Evolutionary conservation across 139 green algal species (phyloP).

Genomic region (Microglena sp.): DNA sequence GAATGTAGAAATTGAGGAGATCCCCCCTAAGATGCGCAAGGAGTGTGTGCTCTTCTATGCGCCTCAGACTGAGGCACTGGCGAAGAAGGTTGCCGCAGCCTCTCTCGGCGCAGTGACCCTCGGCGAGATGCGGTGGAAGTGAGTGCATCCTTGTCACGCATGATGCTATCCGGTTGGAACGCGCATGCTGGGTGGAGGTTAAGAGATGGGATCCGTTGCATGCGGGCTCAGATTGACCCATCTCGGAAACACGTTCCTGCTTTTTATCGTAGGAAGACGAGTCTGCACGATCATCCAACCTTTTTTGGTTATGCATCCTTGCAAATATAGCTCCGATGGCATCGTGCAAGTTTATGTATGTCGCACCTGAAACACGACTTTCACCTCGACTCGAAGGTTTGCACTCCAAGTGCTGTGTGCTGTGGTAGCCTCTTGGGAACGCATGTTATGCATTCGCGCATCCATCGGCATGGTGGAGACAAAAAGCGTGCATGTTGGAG

Average conservation of each 20-base stretch:
- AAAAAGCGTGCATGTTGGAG: too few relatives aligned
- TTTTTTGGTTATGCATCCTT: not conserved
- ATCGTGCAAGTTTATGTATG: too few relatives aligned
- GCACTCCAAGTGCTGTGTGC: too few relatives aligned
- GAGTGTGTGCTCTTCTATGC: constrained; percentile 89
- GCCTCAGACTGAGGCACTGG: constrained; percentile 67
- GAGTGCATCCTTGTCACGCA: constrained; percentile 13
- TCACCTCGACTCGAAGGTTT: too few relatives aligned
- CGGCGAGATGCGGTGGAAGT: constrained; percentile 76
- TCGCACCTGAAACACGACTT: too few relatives aligned
- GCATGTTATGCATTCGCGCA: too few relatives aligned
- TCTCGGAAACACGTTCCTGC: not conserved
- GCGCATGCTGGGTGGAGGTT: too few relatives aligned
- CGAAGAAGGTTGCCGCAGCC: constrained; percentile 54
- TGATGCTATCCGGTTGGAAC: not conserved
- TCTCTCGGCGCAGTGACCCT: constrained; percentile 53
- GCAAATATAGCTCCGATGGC: not conserved
- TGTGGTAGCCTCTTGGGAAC: too few relatives aligned
- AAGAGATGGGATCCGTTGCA: not conserved
- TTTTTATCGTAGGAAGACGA: not conserved
- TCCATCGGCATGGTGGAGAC: too few relatives aligned
- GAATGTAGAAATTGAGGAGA: constrained; percentile 16
- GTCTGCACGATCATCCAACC: not conserved
- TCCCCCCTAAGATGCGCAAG: constrained; percentile 37
- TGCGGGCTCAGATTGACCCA: not conserved